These are phyloP conservation scores for Clitopilus passeckerianus DNA, from an alignment of 768 basidiomycete species.

Conservation along the genomic window DNA sequence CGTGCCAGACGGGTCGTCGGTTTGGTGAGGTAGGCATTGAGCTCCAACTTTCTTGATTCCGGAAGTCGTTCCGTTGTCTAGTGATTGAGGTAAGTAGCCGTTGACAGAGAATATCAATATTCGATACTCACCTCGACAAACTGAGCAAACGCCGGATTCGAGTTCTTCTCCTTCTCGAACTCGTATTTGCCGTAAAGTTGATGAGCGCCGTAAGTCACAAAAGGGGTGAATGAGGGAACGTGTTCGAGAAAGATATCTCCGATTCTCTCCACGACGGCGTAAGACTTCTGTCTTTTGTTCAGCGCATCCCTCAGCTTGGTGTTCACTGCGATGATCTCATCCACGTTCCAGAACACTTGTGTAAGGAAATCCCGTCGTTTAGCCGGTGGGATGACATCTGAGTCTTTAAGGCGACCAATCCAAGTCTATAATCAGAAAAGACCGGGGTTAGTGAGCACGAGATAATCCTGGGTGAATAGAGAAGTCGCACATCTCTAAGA, in stretches of 20 bases:
- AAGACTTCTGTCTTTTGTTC: slow-evolving; percentile 92
- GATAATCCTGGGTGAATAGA: not conserved
- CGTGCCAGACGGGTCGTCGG: slow-evolving; percentile 97
- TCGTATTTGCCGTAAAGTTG: slow-evolving; percentile 98
- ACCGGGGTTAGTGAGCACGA: slow-evolving; percentile 1
- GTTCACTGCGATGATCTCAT: slow-evolving; percentile 91
- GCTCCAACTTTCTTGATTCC: slow-evolving; percentile 92
- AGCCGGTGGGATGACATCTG: slow-evolving; percentile 68
- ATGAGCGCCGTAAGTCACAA: slow-evolving; percentile 93
- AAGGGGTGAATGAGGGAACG: slow-evolving; percentile 86
- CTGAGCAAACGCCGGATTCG: slow-evolving; percentile 86
- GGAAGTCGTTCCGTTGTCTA: slow-evolving; percentile 91
- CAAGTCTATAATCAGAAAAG: slow-evolving; percentile 52
- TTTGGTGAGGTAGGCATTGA: slow-evolving; percentile 97
- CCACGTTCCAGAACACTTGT: slow-evolving; percentile 98
- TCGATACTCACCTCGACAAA: slow-evolving; percentile 80
- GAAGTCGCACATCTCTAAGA: slow-evolving; percentile 74
- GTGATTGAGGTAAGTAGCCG: slow-evolving; percentile 1
- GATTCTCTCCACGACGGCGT: slow-evolving; percentile 88
- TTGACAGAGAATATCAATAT: not conserved
- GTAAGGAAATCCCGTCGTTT: slow-evolving; percentile 82
- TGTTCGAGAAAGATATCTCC: slow-evolving; percentile 87
- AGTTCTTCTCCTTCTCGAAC: slow-evolving; percentile 97
- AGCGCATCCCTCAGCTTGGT: slow-evolving; percentile 88
- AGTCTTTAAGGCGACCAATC: slow-evolving; percentile 80